Evolutionary conservation across 176 grass and related monocot species (phyloP), one percentile per base, ranked within the genome.

Genomic region (Saccharum officinarum): DNA sequence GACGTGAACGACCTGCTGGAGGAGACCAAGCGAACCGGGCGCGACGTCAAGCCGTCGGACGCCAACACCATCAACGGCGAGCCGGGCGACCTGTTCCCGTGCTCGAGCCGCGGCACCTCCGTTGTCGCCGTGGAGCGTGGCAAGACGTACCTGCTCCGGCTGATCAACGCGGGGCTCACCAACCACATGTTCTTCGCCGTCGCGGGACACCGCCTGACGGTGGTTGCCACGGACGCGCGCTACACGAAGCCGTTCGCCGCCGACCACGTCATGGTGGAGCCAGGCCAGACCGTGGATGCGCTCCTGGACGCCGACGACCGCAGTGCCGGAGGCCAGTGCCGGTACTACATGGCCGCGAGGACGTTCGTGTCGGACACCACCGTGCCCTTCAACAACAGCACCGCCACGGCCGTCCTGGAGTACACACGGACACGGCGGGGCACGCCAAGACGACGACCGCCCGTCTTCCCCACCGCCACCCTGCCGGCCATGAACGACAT

Each of bases 121-220:
- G 55, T 23, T 54, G 14, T 87, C 1, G 45, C 25, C 8, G 83
- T 95, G 72, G 72, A 86, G 62, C 55, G 68, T 4, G 93, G 93
- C 12, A 89, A 91, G 83, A 95, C 88, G 7, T 95, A 92, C 71
- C 80, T 92, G 69, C 88, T 95, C 3, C 77, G 88, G 11, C 2
- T 95, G n/a, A 88, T 95, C 60, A 95, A 95, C 70, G 88, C 83
- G 4, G 90, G 42, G 3, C 90, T 95, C 42, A 61, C 87, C 39
- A 90, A 80, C 69, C 80, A 88, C 1, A 38, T 80, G 36, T 95
- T 92, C 86, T 89, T 95, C 60, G 87, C 57, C 72, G 62, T 95
- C 8, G 85, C 90, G 0, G 84, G 89, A 16, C 93, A 95, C 80
- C 82, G 44, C 30, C 74, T 95, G 44, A 89, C 88, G 2, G 74